Percentiles rank a stretch among this genome's conserved stretches.
phyloP scores from a whole-genome alignment of 192 early-diverging fungal genomes.

The Globomyces pollinis-pini region DNA sequence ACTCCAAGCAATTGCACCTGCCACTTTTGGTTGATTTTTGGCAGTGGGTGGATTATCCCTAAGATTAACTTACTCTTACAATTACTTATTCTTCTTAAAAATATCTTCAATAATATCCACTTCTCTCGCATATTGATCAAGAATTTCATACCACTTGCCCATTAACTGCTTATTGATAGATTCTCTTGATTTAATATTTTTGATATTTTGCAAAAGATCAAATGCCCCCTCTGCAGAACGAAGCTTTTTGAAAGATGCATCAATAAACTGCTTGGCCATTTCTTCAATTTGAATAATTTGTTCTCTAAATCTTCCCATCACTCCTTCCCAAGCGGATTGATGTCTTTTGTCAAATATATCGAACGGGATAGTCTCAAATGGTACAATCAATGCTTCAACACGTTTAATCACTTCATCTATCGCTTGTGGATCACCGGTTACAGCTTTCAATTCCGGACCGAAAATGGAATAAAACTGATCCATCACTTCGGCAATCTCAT shows the following conservation, averaged over 20 bases:
- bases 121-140: constrained; percentile 53
- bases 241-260: constrained; percentile 56
- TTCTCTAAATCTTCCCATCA: constrained; percentile 57
- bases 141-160: constrained; percentile 59
- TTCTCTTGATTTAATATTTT: constrained; percentile 53
- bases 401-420: constrained; percentile 63
- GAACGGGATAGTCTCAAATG: constrained; percentile 52
- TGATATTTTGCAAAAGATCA: constrained; percentile 58
- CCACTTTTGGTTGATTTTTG: constrained; percentile 56
- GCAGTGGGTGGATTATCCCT: constrained; percentile 46
- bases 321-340: constrained; percentile 48
- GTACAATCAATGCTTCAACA: constrained; percentile 51
- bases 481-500: constrained; percentile 57
- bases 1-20: constrained; percentile 54
- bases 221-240: constrained; percentile 57
- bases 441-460: constrained; percentile 58
- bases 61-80: too few relatives aligned
- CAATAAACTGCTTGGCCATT: constrained; percentile 63
- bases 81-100: constrained; percentile 49
- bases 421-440: constrained; percentile 56
- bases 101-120: constrained; percentile 59
- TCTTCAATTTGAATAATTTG: constrained; percentile 60
- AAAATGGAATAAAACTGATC: constrained; percentile 64
- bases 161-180: constrained; percentile 58
- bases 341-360: constrained; percentile 54